Conservation (phyloP, 495 filamentous ascomycete genomes). For the Acidomyces sp. region DNA sequence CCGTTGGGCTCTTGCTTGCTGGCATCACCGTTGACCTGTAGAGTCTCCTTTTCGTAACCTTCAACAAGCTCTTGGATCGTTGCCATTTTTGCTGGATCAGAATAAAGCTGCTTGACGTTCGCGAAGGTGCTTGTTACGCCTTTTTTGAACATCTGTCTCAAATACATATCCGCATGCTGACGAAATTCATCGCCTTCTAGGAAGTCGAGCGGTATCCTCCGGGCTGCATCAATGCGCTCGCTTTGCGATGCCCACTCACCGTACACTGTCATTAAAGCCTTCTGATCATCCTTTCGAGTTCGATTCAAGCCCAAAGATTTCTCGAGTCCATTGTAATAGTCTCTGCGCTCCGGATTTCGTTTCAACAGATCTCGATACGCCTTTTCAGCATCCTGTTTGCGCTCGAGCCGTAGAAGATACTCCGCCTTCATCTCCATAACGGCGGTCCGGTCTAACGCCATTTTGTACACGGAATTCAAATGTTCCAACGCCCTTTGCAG, state of each 20-base stretch:
- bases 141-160: conserved; percentile 78
- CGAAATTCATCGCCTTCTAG: conserved; percentile 73
- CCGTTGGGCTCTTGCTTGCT: conserved; percentile 35
- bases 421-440: conserved; percentile 79
- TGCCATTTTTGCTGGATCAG: conserved; percentile 59
- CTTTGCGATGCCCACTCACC: conserved; percentile 68
- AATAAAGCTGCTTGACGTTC: conserved; percentile 86
- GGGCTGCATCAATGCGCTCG: conserved; percentile 71
- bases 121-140: conserved; percentile 95
- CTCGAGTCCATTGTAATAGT: conserved; percentile 71
- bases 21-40: conserved; percentile 29
- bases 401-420: conserved; percentile 66
- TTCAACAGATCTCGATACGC: conserved; percentile 71
- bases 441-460: conserved; percentile 71
- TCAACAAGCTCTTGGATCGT: conserved; percentile 64
- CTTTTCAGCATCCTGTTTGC: conserved; percentile 66
- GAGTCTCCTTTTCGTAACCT: conserved; percentile 49
- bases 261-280: conserved; percentile 55
- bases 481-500: conserved; percentile 72
- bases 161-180: conserved; percentile 63
- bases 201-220: conserved; percentile 80
- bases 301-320: conserved; percentile 50
- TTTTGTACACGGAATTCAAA: conserved; percentile 60
- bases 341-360: conserved; percentile 74
- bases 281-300: conserved; percentile 40